Base-by-base conservation (phyloP, 2,329 filamentous ascomycete species). In the Acrocalymma vagum region DNA sequence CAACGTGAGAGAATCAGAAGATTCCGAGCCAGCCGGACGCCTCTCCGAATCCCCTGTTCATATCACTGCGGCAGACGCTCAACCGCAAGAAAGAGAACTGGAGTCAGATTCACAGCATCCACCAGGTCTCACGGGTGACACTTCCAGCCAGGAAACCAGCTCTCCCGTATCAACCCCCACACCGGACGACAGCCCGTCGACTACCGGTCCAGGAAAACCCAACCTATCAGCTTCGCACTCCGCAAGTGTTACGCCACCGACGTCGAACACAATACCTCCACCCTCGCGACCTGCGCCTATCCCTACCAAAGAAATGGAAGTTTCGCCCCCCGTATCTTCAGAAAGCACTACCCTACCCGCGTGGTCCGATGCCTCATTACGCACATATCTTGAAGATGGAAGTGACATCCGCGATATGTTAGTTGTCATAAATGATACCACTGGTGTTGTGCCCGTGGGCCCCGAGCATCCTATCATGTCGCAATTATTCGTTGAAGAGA, bases 391-490 rank as follows among this genome's bases (percentile, higher is more conserved):
- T 60, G 93, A 97, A 54, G 90, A 94, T 55, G 85, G 90, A 46
- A 85, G 86, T 22, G 90, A 96, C 50, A 90, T 99, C 54, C 84
- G 90, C 34, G 93, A 99, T 65, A 81, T 97, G 65, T 79, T 97
- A 35, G 81, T 92, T 24, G 88, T 99, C 46, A 90, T 99, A 18
- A 92, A 96, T 64, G 92, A 97, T 71, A 96, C 92, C 67, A 88
- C 85, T 10, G 88, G 92, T 44, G 85, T 95, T 11, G 81, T 84
- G 27, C 88, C 90, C 13, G 88, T 87, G 6, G 83, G 87, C 1
- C 80, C 82, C n/a, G 90, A 96, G 42, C 92, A 97, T 67, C 93
- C 93, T 0, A 79, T 95, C 29, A 90, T 88, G 34, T 83, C 84
- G 10, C 82, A 84, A 15, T 74, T 97, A 38, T 97, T 95, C 74